Base-by-base conservation (phyloP, 169 alveolate genomes). In the Plasmodium adleri region DNA sequence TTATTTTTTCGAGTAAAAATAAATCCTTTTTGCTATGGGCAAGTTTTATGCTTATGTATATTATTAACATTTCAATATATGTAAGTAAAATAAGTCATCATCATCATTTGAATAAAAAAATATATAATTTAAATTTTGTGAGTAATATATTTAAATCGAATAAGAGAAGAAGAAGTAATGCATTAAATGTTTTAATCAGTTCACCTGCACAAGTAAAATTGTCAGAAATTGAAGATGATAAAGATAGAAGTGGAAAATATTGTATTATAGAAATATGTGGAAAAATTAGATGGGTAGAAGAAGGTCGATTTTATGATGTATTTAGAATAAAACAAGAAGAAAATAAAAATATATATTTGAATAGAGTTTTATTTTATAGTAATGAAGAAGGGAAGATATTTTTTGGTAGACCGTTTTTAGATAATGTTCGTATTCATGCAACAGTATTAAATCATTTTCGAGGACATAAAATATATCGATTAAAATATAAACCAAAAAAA, bases 291-390 rank as follows among this genome's bases (percentile, higher is more conserved):
- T 94, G 97, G 97, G 58, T 95, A 66, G 97, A 95, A 68, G 88
- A 91, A 70, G 97, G 97, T 39, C 59, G 97, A 50, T 95, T 86
- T 89, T 95, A 95, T 91, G 97, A 95, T 71, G 95, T 95, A 24
- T 88, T 93, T 76, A 90, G 97, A 56, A 64, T 95, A 10, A 95
- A 94, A 20, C 97, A 94, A 71, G 93, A 92, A 62, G 96, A 85
- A 50, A 97, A 97, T 17, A 83, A 91, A 72, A 86, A 66, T 28
- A 87, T 95, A 15, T 72, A 86, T 62, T 90, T 95, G 39, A 92
- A 93, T 92, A 39, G 97, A 54, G 92, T 95, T 4, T 87, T 92
- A 56, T 91, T 95, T 90, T 93, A 88, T 73, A 95, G 92, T 67
- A 80, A 93, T 43, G 88, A 80, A 56, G 93, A 92, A 52, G 97